Evolutionary conservation across 139 green algal genomes (phyloP).

Genomic region (Chlorella sp.): DNA sequence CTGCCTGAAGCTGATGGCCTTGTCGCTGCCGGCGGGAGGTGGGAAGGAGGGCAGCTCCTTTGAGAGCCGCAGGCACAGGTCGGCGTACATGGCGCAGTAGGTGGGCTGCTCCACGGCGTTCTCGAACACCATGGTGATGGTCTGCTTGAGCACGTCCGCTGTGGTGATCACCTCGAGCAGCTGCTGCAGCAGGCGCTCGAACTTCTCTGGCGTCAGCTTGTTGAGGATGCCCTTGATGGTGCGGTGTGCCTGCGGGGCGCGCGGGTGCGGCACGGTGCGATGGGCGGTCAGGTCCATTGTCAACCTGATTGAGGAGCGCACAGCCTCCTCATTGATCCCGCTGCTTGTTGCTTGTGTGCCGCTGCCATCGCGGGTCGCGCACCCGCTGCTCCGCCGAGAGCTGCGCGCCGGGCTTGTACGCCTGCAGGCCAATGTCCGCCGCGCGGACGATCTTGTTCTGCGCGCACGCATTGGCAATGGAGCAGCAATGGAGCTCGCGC

Average conservation of each 20-base stretch:
- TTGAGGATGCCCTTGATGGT: conserved; percentile 97
- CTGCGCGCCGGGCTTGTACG: conserved; percentile 46
- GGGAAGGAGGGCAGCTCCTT: conserved; percentile 65
- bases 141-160: conserved; percentile 49
- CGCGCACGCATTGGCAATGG: too few species aligned
- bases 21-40: conserved; percentile 51
- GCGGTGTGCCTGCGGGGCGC: conserved; percentile 47
- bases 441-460: conserved; percentile 56
- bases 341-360: too few species aligned
- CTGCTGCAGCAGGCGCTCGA: conserved; percentile 85
- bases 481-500: too few species aligned
- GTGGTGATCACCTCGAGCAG: conserved; percentile 67
- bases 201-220: conserved; percentile 99
- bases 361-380: too few species aligned
- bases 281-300: too few species aligned
- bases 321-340: too few species aligned
- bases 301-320: too few species aligned
- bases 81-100: conserved; percentile 83
- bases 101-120: conserved; percentile 96
- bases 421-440: conserved; percentile 60
- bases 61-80: conserved; percentile 48
- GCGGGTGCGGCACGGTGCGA: too few species aligned
- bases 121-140: conserved; percentile 95
- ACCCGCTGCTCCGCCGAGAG: conserved; percentile 36
- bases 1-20: conserved; percentile 78